These are phyloP conservation scores for Vicia villosa DNA, from an alignment of 306 rosid species.

Conservation along the genomic window DNA sequence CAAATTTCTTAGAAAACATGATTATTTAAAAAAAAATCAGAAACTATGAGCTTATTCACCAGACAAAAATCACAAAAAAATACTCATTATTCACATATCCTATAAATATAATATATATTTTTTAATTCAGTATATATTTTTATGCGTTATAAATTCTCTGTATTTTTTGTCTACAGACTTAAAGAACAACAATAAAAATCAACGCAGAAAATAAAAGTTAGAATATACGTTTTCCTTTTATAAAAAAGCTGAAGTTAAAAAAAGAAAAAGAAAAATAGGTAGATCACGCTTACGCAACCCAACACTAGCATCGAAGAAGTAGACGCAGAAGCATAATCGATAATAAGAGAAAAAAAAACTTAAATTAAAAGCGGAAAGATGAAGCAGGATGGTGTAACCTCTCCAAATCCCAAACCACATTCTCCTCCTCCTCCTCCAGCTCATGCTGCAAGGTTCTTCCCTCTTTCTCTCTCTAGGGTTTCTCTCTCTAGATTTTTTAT, in stretches of 20 bases:
- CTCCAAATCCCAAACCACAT: conserved; percentile 53
- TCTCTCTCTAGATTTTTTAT: background rate
- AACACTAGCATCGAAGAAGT: background rate
- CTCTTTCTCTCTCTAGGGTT: conserved; percentile 39
- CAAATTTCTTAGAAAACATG: no score
- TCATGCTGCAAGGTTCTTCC: conserved; percentile 80
- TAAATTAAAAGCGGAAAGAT: conserved; percentile 18
- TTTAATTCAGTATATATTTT: no score
- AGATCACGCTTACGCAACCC: background rate
- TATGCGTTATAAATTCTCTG: no score
- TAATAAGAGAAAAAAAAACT: background rate
- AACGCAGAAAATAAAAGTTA: no score
- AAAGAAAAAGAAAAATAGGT: background rate
- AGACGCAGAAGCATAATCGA: background rate
- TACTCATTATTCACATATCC: no score
- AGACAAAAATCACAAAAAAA: no score
- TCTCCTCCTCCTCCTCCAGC: conserved; percentile 57
- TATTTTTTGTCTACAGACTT: no score
- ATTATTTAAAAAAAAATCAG: no score
- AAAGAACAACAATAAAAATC: no score
- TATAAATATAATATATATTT: no score
- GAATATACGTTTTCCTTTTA: no score
- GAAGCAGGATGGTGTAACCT: conserved; percentile 87
- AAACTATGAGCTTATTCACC: no score
- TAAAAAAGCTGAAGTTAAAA: background rate